A percentile compares a stretch with the other conserved stretches of the same genome.
Conservation (phyloP, 2,329 filamentous ascomycete genomes). For the Pyricularia pennisetigena region DNA sequence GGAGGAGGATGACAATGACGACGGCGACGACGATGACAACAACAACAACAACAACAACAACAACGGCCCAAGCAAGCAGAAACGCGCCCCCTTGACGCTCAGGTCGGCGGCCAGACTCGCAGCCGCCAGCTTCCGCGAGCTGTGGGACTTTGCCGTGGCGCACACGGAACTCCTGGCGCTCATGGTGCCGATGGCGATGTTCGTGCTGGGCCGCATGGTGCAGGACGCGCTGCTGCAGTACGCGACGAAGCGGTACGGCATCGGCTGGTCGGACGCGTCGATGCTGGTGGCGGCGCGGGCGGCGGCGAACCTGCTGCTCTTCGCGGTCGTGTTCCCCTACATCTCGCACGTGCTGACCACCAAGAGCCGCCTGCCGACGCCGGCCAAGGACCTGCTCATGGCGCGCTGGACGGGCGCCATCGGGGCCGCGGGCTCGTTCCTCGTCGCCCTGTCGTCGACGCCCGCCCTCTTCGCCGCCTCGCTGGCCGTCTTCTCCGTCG, state of each 20-base stretch:
- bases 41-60: neutral
- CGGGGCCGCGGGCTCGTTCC: conserved; percentile 21
- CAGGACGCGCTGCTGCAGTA: conserved; percentile 39
- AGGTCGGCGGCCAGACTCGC: neutral
- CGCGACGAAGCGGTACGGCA: conserved; percentile 37
- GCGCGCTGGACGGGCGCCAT: conserved; percentile 22
- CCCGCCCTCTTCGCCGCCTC: conserved; percentile 25
- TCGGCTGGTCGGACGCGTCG: conserved; percentile 35
- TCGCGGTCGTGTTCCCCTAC: conserved; percentile 27
- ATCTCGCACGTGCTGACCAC: conserved; percentile 13
- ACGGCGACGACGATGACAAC: neutral
- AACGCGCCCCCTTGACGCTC: neutral
- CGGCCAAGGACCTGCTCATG: conserved; percentile 30
- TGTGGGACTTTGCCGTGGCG: conserved; percentile 28
- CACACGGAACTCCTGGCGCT: conserved; percentile 28
- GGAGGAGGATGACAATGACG: conserved; percentile 1
- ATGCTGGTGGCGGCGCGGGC: conserved; percentile 29
- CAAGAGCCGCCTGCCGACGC: conserved; percentile 16
- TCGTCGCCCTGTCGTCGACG: conserved; percentile 25
- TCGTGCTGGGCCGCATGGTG: conserved; percentile 21
- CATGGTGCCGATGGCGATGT: conserved; percentile 23
- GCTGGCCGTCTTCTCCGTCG: conserved; percentile 34
- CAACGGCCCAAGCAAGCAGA: neutral
- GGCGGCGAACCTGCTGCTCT: conserved; percentile 24
- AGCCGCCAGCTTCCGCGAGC: conserved; percentile 16